phyloP scores from a whole-genome alignment of 805 yeast genomes.

The Spathaspora sp. region DNA sequence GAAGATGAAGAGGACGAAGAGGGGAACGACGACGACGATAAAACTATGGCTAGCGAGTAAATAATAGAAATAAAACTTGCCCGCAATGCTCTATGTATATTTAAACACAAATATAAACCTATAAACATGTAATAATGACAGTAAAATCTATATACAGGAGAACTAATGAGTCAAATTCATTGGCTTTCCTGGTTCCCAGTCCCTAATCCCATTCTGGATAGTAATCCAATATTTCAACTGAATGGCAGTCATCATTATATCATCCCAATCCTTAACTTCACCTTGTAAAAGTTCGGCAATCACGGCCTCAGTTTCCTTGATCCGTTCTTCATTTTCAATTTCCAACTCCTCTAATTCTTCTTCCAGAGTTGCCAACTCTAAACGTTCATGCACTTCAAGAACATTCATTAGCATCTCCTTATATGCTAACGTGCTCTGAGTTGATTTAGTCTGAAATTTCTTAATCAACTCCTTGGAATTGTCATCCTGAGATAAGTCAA shows the following conservation, averaged over 20 bases:
- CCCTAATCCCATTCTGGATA: slow-evolving; percentile 67
- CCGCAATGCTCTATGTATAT: slow-evolving; percentile 1
- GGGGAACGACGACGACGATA: slow-evolving; percentile 29
- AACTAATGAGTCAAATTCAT: slow-evolving; percentile 57
- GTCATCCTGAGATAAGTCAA: slow-evolving; percentile 61
- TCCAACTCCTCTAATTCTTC: slow-evolving; percentile 53
- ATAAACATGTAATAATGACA: too few species aligned
- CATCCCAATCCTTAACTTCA: slow-evolving; percentile 45
- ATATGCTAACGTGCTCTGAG: slow-evolving; percentile 33
- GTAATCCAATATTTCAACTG: slow-evolving; percentile 82
- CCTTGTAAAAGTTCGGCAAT: slow-evolving; percentile 45
- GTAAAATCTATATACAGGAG: background rate
- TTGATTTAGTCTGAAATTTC: slow-evolving; percentile 31
- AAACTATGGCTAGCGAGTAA: slow-evolving; percentile 42
- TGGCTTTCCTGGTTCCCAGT: slow-evolving; percentile 73
- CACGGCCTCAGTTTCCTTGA: slow-evolving; percentile 40
- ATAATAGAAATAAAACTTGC: background rate
- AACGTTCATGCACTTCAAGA: slow-evolving; percentile 78
- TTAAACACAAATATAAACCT: background rate
- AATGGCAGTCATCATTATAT: slow-evolving; percentile 64
- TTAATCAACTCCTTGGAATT: slow-evolving; percentile 39
- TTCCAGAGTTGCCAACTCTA: slow-evolving; percentile 62
- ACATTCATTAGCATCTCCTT: slow-evolving; percentile 68
- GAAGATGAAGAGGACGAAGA: slow-evolving; percentile 17
- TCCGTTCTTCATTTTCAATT: slow-evolving; percentile 54